phyloP scores from a whole-genome alignment of 441 rosid species.

The Gossypium gossypioides region DNA sequence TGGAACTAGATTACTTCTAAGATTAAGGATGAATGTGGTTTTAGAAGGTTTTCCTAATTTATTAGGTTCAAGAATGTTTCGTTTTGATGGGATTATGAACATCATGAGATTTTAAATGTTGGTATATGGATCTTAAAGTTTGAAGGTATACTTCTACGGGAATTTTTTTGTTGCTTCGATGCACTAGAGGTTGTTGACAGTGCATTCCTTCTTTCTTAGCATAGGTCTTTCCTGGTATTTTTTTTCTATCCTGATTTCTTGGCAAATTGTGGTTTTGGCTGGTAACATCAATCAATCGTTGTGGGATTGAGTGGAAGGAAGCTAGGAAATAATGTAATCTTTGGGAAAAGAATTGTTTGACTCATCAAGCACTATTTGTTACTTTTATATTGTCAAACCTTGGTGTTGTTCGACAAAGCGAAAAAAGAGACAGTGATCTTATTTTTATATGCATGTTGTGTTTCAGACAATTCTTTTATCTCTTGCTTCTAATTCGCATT shows the following conservation, averaged over 20 bases:
- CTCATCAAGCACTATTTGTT: not conserved
- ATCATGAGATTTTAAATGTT: not conserved
- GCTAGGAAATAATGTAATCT: not conserved
- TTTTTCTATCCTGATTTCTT: not conserved
- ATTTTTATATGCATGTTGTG: not conserved
- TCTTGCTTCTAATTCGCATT: not conserved
- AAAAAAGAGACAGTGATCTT: not conserved
- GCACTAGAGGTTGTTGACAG: not conserved
- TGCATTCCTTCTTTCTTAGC: not conserved
- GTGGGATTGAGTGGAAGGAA: not conserved
- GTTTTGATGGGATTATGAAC: not conserved
- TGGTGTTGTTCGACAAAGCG: not conserved
- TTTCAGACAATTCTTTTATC: not conserved
- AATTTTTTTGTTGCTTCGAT: not conserved
- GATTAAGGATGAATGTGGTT: not conserved
- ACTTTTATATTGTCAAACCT: not conserved
- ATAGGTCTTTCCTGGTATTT: not conserved
- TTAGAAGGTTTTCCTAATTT: not conserved
- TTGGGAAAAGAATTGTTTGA: not conserved
- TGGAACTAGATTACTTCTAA: not conserved
- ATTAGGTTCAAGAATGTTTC: not conserved
- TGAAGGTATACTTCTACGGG: not conserved
- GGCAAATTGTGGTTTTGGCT: not conserved
- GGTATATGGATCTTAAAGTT: not conserved
- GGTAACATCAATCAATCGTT: not conserved